Percentiles rank a stretch among this genome's conserved stretches.
These are phyloP conservation scores for Curvularia spicifera DNA, from an alignment of 2,329 filamentous ascomycete genomes.

Conservation along the genomic window DNA sequence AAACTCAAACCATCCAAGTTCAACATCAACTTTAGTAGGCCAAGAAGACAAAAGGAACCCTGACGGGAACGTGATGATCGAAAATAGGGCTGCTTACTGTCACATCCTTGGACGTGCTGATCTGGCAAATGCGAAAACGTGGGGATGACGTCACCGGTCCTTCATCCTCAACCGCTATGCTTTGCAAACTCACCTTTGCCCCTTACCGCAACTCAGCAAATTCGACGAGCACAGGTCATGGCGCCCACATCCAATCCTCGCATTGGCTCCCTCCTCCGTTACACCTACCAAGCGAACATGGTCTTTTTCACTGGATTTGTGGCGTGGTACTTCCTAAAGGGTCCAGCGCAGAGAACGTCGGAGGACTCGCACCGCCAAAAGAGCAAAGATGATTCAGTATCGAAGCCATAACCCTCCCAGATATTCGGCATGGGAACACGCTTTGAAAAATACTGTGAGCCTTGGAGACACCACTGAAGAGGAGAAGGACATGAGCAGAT, in stretches of 20 bases:
- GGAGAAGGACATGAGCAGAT: not conserved
- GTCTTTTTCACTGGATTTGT: constrained; percentile 27
- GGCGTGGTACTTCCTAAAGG: constrained; percentile 23
- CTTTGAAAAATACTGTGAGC: not conserved
- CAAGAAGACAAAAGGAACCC: not conserved
- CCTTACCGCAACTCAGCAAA: not conserved
- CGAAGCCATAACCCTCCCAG: not conserved
- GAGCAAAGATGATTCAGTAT: not conserved
- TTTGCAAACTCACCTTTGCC: not conserved
- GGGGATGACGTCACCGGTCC: constrained; percentile 6
- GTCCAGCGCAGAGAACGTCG: not conserved
- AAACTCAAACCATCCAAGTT: not conserved
- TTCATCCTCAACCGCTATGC: not conserved
- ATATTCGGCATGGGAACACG: not conserved
- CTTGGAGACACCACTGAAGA: not conserved
- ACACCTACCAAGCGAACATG: constrained; percentile 25
- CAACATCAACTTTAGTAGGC: too few relatives aligned
- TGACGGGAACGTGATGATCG: not conserved
- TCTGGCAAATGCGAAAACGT: not conserved
- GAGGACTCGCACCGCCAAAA: not conserved
- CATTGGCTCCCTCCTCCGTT: constrained; percentile 19
- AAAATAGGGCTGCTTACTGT: not conserved
- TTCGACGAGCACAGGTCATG: constrained; percentile 5
- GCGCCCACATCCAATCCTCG: constrained; percentile 10
- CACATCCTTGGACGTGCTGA: not conserved